Base-by-base conservation (phyloP, 176 grass and related monocot species). In the Oryza coarctata region DNA sequence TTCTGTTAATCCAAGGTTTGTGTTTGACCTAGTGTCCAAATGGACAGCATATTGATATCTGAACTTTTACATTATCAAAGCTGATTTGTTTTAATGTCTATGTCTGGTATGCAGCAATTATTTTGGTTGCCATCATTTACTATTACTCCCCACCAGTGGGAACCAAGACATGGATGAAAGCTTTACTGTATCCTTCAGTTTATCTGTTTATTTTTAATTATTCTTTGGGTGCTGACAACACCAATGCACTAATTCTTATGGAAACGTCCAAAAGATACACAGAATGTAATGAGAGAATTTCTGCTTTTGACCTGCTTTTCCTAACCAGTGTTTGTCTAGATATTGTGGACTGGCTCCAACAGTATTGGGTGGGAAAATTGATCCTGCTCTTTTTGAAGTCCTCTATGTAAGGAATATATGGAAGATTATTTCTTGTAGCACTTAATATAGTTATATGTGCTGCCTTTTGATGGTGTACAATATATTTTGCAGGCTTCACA, bases 1-100 rank as follows among this genome's bases (percentile, higher is more conserved):
- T 95, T 76, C 93, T 98, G 63, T 84, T 98, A 71, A 90, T 95
- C 82, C 96, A 98, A 90, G 90, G 95, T 94, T 76, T 76, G 65
- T 36, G 52, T 79, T 74, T 85, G 29, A 43, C 60, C 76, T 67
- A 58, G 68, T 44, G 12, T 38, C 17, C 58, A 31, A 50, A 29
- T 68, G 49, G n/a, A 85, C 49, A 64, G 23, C 55, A 25, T 39
- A 26, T 36, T 35, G 65, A 63, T 87, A 25, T 76, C 13, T 41
- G 1, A 72, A 30, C 18, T 60, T 77, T 83, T 57, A 32, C 57
- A 18, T 66, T 79, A 22, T 17, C 58, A 76, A 85, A 76, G 26
- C 32, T 81, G 7, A 22, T 76, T 68, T 80, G 1, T 66, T 70
- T 7, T 80, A 65, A 72, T 85, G 6, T 57, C 12, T 87, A 30